Conservation (phyloP, 2,329 filamentous ascomycete species). For the Ophiocordyceps camponoti-leonardi region DNA sequence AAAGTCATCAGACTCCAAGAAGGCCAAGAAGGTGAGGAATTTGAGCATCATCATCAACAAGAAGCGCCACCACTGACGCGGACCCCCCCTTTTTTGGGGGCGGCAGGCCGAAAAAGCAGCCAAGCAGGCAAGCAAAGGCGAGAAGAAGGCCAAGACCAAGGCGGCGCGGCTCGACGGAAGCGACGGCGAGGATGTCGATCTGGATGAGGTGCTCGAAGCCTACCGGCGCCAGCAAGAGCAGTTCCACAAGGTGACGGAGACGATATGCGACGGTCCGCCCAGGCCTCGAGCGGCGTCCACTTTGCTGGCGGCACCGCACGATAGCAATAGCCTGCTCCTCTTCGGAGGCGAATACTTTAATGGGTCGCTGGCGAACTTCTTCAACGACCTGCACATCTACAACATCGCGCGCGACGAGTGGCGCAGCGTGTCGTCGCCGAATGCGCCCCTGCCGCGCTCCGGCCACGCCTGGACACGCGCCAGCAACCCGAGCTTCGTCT, state of each 20-base stretch:
- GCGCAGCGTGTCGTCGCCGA: slow-evolving; percentile 79
- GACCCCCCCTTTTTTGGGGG: background rate
- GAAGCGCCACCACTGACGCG: background rate
- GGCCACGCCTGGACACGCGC: slow-evolving; percentile 92
- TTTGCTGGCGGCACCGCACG: slow-evolving; percentile 69
- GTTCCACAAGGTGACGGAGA: slow-evolving; percentile 86
- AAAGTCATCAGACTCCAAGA: slow-evolving; percentile 28
- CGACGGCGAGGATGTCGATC: slow-evolving; percentile 80
- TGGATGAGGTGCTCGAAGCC: slow-evolving; percentile 84
- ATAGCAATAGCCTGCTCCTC: slow-evolving; percentile 73
- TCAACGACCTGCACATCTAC: slow-evolving; percentile 50
- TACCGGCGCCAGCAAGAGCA: slow-evolving; percentile 87
- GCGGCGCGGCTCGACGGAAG: slow-evolving; percentile 59
- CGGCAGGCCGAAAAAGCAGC: slow-evolving; percentile 43
- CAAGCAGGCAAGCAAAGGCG: slow-evolving; percentile 79
- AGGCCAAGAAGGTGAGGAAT: slow-evolving; percentile 26
- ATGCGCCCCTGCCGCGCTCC: slow-evolving; percentile 75
- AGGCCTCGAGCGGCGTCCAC: slow-evolving; percentile 64
- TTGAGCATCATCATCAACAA: background rate
- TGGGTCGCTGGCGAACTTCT: slow-evolving; percentile 63
- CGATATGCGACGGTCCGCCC: slow-evolving; percentile 51
- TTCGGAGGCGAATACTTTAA: slow-evolving; percentile 97
- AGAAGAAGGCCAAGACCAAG: slow-evolving; percentile 65
- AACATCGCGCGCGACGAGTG: slow-evolving; percentile 77
- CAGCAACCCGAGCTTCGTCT: slow-evolving; percentile 69